Percentiles rank a stretch among this genome's conserved stretches.
phyloP scores from a whole-genome alignment of 129 eudicot species.

The Apium graveolens region DNA sequence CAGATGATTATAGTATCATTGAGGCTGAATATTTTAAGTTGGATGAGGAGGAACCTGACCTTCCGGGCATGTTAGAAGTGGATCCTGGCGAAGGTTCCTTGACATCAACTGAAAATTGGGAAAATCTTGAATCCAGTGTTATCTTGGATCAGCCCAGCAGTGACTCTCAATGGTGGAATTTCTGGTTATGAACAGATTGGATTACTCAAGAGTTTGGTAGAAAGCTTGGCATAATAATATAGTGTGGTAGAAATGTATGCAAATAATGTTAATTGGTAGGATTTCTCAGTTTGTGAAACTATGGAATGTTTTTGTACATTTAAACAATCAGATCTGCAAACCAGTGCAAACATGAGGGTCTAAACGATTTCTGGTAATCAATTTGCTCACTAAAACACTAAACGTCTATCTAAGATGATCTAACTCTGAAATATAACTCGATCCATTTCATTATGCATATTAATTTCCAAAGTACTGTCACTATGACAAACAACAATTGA shows the following conservation, averaged over 20 bases:
- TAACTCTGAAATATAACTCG: not conserved
- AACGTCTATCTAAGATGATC: not conserved
- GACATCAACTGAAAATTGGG: constrained; percentile 40
- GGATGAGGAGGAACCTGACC: constrained; percentile 22
- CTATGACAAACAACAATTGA: no score
- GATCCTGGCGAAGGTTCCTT: constrained; percentile 24
- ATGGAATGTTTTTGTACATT: not conserved
- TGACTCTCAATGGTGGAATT: constrained; percentile 52
- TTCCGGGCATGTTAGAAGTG: constrained; percentile 25
- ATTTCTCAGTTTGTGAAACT: not conserved
- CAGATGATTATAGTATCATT: constrained; percentile 39
- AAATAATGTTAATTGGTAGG: constrained; percentile 7
- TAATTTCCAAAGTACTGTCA: not conserved
- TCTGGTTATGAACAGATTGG: constrained; percentile 38
- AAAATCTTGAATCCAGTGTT: constrained; percentile 26
- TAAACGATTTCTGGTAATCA: not conserved
- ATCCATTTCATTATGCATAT: not conserved
- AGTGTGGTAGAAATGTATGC: constrained; percentile 15
- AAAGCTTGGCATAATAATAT: not conserved
- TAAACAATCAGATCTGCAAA: not conserved
- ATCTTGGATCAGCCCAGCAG: constrained; percentile 29
- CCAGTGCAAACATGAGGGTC: not conserved
- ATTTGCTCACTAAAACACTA: not conserved
- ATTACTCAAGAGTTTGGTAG: not conserved
- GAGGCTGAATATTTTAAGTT: constrained; percentile 24